Conservation (phyloP, 192 early-diverging fungal genomes). For the Dispira simplex region DNA sequence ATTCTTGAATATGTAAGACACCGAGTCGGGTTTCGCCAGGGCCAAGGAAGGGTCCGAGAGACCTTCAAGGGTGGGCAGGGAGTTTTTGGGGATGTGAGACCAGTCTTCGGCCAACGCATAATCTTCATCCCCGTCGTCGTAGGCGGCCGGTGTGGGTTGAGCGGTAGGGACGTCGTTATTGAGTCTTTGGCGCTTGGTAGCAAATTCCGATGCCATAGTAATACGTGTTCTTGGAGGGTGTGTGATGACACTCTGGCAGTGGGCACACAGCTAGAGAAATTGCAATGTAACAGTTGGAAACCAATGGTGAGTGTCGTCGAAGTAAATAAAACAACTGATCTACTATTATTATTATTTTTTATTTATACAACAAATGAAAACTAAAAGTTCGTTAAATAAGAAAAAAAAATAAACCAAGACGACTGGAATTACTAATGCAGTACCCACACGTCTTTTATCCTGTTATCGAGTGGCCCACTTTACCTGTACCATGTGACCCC, state of each 20-base stretch:
- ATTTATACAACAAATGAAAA: not conserved
- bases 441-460: no score
- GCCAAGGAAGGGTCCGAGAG: not conserved
- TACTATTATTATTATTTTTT: not conserved
- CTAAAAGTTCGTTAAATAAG: no score
- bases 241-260: no score
- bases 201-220: not conserved
- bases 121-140: constrained; percentile 11
- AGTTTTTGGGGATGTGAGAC: constrained; percentile 5
- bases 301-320: not conserved
- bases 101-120: not conserved
- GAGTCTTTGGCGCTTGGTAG: not conserved
- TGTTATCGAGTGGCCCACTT: no score
- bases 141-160: constrained; percentile 3
- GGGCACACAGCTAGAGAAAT: not conserved
- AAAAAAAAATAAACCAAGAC: no score
- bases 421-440: no score
- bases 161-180: not conserved
- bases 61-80: not conserved
- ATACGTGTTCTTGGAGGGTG: no score
- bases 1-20: constrained; percentile 46
- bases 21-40: constrained; percentile 21
- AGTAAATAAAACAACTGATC: not conserved
- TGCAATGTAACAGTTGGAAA: not conserved
- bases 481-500: no score